Evolutionary conservation across 176 grass and related monocot species (phyloP).

Genomic region (Areca catechu): DNA sequence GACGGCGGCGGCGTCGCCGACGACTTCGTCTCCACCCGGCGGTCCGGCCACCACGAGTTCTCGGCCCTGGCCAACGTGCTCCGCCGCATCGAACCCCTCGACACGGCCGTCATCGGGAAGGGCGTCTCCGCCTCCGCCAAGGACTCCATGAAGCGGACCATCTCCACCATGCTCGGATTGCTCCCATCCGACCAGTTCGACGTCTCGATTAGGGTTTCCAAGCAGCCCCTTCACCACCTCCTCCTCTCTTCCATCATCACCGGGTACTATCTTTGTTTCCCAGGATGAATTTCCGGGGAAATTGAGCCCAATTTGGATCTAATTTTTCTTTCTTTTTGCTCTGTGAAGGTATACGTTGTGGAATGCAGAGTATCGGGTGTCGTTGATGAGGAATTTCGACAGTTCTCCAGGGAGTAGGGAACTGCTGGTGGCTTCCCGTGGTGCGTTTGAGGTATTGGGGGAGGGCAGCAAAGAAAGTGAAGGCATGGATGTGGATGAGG

Average conservation of each 20-base stretch:
- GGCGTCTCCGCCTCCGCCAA: conserved; percentile 26
- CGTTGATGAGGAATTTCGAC: conserved; percentile 23
- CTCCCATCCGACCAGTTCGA: conserved; percentile 36
- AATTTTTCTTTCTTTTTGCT: neutral
- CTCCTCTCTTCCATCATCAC: conserved; percentile 39
- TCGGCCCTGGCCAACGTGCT: conserved; percentile 19
- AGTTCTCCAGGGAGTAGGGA: conserved; percentile 11
- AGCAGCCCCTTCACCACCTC: conserved; percentile 19
- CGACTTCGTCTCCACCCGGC: conserved; percentile 21
- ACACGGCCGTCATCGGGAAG: conserved; percentile 20
- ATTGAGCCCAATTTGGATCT: neutral
- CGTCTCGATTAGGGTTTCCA: conserved; percentile 18
- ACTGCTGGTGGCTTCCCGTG: neutral
- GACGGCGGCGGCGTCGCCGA: conserved; percentile 19
- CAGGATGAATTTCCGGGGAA: neutral
- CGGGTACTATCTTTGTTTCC: conserved; percentile 16
- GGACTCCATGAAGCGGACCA: conserved; percentile 34
- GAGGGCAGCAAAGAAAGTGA: conserved; percentile 6
- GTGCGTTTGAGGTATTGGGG: neutral
- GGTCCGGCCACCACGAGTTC: conserved; percentile 8
- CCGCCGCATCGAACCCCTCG: conserved; percentile 31
- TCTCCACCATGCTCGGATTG: conserved; percentile 37
- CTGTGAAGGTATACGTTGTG: conserved; percentile 26
- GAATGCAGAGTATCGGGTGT: conserved; percentile 36
- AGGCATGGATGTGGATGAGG: neutral